Conservation (phyloP, 352 stramenopile genomes). For the Phytophthora hybrid region DNA sequence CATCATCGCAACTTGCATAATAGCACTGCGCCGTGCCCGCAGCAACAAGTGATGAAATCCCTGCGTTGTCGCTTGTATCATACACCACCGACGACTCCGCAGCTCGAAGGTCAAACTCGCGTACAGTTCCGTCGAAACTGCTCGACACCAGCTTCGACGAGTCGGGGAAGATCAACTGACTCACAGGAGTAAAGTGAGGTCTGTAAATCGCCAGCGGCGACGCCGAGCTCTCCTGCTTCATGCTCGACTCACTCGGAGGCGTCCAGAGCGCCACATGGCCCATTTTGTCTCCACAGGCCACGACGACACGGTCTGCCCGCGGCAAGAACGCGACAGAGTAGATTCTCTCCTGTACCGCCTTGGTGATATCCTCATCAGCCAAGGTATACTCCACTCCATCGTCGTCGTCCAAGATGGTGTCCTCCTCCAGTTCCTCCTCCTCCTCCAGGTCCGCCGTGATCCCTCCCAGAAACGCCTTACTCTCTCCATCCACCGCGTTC, state of each 20-base stretch:
- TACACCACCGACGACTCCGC: slow-evolving; percentile 67
- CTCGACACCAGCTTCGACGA: slow-evolving; percentile 67
- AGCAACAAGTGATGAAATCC: slow-evolving; percentile 68
- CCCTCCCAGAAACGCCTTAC: slow-evolving; percentile 51
- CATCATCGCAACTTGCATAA: slow-evolving; percentile 74
- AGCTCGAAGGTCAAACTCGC: slow-evolving; percentile 73
- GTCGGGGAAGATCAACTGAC: slow-evolving; percentile 73
- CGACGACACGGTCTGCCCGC: slow-evolving; percentile 62
- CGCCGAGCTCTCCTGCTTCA: slow-evolving; percentile 27
- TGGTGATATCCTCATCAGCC: slow-evolving; percentile 65
- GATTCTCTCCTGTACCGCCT: slow-evolving; percentile 76
- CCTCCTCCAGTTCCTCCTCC: slow-evolving; percentile 47
- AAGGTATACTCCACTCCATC: slow-evolving; percentile 64
- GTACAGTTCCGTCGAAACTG: slow-evolving; percentile 77
- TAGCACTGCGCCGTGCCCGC: slow-evolving; percentile 38
- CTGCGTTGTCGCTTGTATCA: slow-evolving; percentile 46
- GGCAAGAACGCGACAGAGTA: slow-evolving; percentile 85
- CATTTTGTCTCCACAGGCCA: slow-evolving; percentile 78
- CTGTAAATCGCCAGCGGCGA: slow-evolving; percentile 63
- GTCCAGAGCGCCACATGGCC: slow-evolving; percentile 82
- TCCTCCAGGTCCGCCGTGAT: slow-evolving; percentile 46
- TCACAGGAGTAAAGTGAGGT: slow-evolving; percentile 71
- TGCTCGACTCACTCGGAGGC: slow-evolving; percentile 16
- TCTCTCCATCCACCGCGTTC: slow-evolving; percentile 40
- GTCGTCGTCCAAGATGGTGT: slow-evolving; percentile 39